Evolutionary conservation across 805 yeast genomes (phyloP), one percentile per base, ranked within the genome.

Genomic region (Sugiyamaella chiloensis): DNA sequence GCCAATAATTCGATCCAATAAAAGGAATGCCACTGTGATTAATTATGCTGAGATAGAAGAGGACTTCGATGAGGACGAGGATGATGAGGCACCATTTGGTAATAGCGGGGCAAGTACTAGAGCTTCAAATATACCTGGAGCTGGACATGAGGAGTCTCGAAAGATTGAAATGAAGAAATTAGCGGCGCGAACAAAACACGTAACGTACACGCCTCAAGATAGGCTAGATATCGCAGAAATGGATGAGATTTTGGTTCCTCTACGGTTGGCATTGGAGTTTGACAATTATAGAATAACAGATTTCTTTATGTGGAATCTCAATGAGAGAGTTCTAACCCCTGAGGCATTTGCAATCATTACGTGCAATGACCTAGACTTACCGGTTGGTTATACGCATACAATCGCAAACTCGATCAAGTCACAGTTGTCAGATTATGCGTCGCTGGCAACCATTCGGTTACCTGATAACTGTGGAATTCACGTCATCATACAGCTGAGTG

Each of bases 21-120:
- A 87, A 63, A 73, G 96, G 57, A 81, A 87, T 8, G 70, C 79
- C 37, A 52, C 60, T 2, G 83, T 81, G 42, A 79, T 87, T 44
- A 87, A 85, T 62, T 89, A 89, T 60, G 93, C 96, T 0, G 96
- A 88, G 62, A 74, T 80, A 50, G 96, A 87, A 52, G 80, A 78
- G 42, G 81, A 81, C 53, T 75, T 76, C 50, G 78, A 74, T 49
- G 79, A 74, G 26, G 79, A 75, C 44, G 78, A 68, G 29, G 70
- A 67, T 19, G 69, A 60, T 56, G 30, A 68, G 44, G 62, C 63
- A 5, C 17, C 49, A 9, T 46, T 42, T 47, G 57, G 58, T 4
- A 36, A 53, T 32, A 54, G 44, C 24, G 47, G 40, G 5, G 47
- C 39, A 4, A 36, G 37, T 21, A 24, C 34, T n/a, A 47, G 51